Conservation (phyloP, 768 basidiomycete genomes). For the Pulveroboletus sp. region DNA sequence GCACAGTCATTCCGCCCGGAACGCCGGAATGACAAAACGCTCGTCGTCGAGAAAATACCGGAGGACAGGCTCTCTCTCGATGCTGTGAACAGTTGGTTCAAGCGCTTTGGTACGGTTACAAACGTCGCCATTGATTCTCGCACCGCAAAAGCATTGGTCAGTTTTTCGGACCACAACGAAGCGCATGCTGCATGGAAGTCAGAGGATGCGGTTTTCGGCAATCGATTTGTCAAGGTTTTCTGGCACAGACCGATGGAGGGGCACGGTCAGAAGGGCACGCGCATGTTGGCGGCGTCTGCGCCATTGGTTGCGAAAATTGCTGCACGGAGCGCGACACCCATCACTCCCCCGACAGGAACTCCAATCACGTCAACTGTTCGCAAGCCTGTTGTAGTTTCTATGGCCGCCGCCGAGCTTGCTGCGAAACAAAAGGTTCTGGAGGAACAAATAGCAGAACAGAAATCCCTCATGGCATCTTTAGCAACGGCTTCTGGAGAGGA, state of each 20-base stretch:
- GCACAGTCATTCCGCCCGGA: conserved; percentile 63
- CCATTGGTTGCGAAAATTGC: conserved; percentile 64
- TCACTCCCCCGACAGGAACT: conserved; percentile 29
- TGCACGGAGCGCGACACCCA: conserved; percentile 46
- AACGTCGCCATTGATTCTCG: conserved; percentile 83
- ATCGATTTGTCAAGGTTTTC: conserved; percentile 92
- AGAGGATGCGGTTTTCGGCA: conserved; percentile 92
- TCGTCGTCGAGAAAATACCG: conserved; percentile 94
- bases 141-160: conserved; percentile 78
- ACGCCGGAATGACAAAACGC: conserved; percentile 67
- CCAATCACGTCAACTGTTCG: conserved; percentile 27
- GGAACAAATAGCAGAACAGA: conserved; percentile 85
- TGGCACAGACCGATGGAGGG: conserved; percentile 95
- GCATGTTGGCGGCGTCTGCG: conserved; percentile 79
- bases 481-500: conserved; percentile 59
- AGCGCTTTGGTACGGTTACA: conserved; percentile 86
- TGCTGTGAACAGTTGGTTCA: conserved; percentile 83
- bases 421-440: conserved; percentile 74
- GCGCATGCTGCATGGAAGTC: conserved; percentile 88
- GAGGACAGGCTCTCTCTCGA: conserved; percentile 74
- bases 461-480: conserved; percentile 71
- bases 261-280: conserved; percentile 72
- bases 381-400: conserved; percentile 35
- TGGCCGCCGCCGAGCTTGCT: conserved; percentile 50
- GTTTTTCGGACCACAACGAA: conserved; percentile 77